Evolutionary conservation across 2,329 filamentous ascomycete species (phyloP).

Genomic region (Albophoma yamanashiensis): DNA sequence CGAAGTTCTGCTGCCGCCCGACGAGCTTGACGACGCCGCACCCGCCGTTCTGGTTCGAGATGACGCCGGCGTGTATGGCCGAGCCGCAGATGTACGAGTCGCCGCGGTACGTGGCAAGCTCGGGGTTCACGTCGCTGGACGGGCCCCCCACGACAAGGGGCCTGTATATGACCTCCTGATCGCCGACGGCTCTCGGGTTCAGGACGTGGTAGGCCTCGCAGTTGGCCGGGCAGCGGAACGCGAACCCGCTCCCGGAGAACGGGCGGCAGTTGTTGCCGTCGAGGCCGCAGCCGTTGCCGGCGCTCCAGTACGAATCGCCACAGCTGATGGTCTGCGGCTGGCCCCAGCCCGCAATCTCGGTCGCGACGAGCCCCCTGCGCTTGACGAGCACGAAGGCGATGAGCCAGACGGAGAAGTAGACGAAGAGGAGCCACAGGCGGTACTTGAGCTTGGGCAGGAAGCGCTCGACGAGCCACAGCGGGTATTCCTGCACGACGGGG

Average conservation of each 20-base stretch:
- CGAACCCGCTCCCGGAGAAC: constrained; percentile 57
- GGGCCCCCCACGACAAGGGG: constrained; percentile 61
- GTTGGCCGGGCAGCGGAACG: constrained; percentile 66
- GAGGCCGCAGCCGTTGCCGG: constrained; percentile 62
- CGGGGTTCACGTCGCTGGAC: constrained; percentile 25
- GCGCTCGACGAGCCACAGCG: constrained; percentile 51
- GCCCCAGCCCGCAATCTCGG: constrained; percentile 58
- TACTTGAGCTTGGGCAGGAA: constrained; percentile 50
- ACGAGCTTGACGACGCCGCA: constrained; percentile 72
- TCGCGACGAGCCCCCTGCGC: constrained; percentile 46
- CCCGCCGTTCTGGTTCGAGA: constrained; percentile 61
- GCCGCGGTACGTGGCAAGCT: constrained; percentile 61
- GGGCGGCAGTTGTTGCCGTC: constrained; percentile 67
- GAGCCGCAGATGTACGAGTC: constrained; percentile 83
- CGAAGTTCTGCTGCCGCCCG: constrained; percentile 55
- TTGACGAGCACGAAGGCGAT: constrained; percentile 59
- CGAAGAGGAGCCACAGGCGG: constrained; percentile 45
- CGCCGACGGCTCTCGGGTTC: constrained; percentile 66
- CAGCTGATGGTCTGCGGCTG: constrained; percentile 56
- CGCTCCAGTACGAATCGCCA: constrained; percentile 57
- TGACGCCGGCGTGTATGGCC: constrained; percentile 73
- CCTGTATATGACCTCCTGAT: constrained; percentile 52
- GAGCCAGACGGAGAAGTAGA: constrained; percentile 57
- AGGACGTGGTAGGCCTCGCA: constrained; percentile 56
- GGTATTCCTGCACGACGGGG: constrained; percentile 55